Conservation (phyloP, 1,284 basidiomycete genomes). For the Apiotrichum montevideense region DNA sequence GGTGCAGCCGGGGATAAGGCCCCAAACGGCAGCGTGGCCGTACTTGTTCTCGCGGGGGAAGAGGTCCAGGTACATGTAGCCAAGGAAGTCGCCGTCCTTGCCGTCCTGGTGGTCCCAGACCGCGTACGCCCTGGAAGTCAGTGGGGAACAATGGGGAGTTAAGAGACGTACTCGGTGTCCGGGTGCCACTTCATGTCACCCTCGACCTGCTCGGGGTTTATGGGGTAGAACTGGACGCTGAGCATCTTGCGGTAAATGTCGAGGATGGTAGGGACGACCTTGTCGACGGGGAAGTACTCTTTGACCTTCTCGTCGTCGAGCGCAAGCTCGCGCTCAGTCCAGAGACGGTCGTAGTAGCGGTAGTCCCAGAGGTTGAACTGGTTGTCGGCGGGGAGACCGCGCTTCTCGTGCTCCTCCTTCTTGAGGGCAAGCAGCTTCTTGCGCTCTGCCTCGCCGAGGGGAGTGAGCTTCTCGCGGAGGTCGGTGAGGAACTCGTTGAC, state of each 20-base stretch:
- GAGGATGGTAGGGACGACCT: conserved; percentile 19
- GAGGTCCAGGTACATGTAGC: conserved; percentile 73
- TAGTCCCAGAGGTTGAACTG: conserved; percentile 21
- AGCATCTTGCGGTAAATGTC: conserved; percentile 21
- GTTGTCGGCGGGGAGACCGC: conserved; percentile 9
- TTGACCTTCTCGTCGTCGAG: conserved; percentile 22
- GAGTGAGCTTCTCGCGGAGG: conserved; percentile 15
- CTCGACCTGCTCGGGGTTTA: conserved; percentile 8
- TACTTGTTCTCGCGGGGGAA: conserved; percentile 81
- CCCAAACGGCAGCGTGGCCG: conserved; percentile 81
- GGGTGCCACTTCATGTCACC: conserved; percentile 18
- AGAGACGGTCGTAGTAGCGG: conserved; percentile 22
- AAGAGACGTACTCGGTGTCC: not conserved
- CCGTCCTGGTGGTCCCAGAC: conserved; percentile 34
- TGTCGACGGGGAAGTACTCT: conserved; percentile 22
- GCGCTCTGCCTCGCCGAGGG: conserved; percentile 15
- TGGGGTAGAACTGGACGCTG: conserved; percentile 16
- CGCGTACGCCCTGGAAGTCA: conserved; percentile 17
- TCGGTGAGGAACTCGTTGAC: conserved; percentile 17
- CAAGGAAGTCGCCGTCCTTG: conserved; percentile 62
- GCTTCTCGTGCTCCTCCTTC: conserved; percentile 14
- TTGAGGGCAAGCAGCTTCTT: conserved; percentile 16
- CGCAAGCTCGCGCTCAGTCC: conserved; percentile 17
- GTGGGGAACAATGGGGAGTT: not conserved
- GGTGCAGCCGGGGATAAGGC: conserved; percentile 47